A percentile compares a stretch with the other conserved stretches of the same genome.
Conservation (phyloP, 2,329 filamentous ascomycete genomes). For the Penicillium sp. region DNA sequence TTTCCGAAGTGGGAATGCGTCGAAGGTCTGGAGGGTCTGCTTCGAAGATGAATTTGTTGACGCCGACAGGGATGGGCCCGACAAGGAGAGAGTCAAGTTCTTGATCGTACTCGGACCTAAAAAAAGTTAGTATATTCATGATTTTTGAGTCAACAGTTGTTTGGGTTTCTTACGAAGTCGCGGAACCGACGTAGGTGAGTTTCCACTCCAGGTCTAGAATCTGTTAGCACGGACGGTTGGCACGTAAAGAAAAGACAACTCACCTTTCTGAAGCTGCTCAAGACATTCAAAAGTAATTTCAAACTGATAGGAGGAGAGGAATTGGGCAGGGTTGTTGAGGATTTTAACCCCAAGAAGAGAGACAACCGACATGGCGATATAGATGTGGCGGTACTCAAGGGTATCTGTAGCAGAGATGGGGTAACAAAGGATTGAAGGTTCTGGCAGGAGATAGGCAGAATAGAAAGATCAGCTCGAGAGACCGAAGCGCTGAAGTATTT, state of each 20-base stretch:
- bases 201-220: slow-evolving; percentile 94
- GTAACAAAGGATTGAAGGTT: neutral
- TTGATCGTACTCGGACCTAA: slow-evolving; percentile 93
- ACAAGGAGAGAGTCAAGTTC: slow-evolving; percentile 97
- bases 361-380: slow-evolving; percentile 83
- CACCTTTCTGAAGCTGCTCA: slow-evolving; percentile 91
- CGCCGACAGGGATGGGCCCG: slow-evolving; percentile 93
- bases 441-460: slow-evolving; percentile 9
- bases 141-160: neutral
- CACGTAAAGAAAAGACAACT: neutral
- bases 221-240: slow-evolving; percentile 23
- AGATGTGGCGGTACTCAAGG: slow-evolving; percentile 18
- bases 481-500: slow-evolving; percentile 21
- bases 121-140: slow-evolving; percentile 27
- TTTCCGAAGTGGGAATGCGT: slow-evolving; percentile 91
- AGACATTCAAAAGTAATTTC: slow-evolving; percentile 99
- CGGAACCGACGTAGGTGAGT: slow-evolving; percentile 96
- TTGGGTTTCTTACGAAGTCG: slow-evolving; percentile 75
- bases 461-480: slow-evolving; percentile 7
- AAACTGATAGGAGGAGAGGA: slow-evolving; percentile 91
- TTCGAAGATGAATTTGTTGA: slow-evolving; percentile 99
- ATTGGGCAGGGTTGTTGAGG: slow-evolving; percentile 94
- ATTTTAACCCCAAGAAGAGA: slow-evolving; percentile 95
- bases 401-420: slow-evolving; percentile 3
- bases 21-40: slow-evolving; percentile 89